phyloP scores from a whole-genome alignment of 331 rosid genomes.

The Arachis monticola region DNA sequence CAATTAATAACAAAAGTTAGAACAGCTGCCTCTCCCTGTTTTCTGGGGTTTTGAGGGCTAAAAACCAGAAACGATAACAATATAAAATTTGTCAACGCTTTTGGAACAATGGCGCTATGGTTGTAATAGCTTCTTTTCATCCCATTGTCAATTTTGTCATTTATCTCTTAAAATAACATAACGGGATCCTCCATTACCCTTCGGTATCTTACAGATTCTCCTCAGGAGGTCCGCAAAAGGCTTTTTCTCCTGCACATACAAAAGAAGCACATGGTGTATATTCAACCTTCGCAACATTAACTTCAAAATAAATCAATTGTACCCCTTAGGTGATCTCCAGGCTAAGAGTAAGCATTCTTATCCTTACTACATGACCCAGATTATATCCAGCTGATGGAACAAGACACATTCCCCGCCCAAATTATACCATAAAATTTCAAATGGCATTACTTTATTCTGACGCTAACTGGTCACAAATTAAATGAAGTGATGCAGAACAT shows the following conservation, averaged over 20 bases:
- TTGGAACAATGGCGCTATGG: slow-evolving; percentile 1
- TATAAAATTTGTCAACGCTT: background rate
- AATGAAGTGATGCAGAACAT: background rate
- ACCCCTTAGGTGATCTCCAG: background rate
- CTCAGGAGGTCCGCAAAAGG: slow-evolving; percentile 78
- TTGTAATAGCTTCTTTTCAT: background rate
- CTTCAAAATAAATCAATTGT: background rate
- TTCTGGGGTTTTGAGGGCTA: background rate
- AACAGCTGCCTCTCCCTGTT: background rate
- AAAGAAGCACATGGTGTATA: background rate
- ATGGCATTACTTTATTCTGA: background rate
- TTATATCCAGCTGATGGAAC: background rate
- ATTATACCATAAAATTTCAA: background rate
- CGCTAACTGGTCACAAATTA: slow-evolving; percentile 2
- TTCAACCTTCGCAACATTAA: slow-evolving; percentile 25
- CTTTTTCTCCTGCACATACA: slow-evolving; percentile 68
- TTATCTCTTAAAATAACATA: slow-evolving; percentile 70
- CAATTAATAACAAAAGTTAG: background rate
- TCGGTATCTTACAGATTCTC: slow-evolving; percentile 83
- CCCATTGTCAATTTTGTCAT: slow-evolving; percentile 33
- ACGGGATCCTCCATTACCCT: slow-evolving; percentile 55
- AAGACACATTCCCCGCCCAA: background rate
- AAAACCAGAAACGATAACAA: background rate
- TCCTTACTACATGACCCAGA: background rate
- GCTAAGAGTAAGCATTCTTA: background rate